Conservation (phyloP, 306 rosid species). For the Prosopis cineraria region DNA sequence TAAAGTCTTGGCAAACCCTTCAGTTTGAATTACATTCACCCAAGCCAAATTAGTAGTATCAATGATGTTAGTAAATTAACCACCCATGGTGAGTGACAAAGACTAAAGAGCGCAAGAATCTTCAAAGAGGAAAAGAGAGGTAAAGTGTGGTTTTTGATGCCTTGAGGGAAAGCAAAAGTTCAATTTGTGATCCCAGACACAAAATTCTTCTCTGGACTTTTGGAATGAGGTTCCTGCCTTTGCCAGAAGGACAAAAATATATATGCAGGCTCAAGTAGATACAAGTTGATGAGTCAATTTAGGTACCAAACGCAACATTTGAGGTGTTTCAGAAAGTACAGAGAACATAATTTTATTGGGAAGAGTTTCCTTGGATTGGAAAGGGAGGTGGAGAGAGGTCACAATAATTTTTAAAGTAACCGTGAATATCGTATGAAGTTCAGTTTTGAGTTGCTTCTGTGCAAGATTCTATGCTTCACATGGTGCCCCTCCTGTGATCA, state of each 20-base stretch:
- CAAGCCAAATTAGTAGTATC: slow-evolving; percentile 24
- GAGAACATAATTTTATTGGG: slow-evolving; percentile 34
- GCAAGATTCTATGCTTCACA: slow-evolving; percentile 51
- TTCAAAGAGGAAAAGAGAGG: slow-evolving; percentile 37
- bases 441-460: slow-evolving; percentile 30
- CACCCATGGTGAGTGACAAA: slow-evolving; percentile 33
- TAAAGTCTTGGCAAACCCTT: background rate
- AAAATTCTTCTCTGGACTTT: slow-evolving; percentile 38
- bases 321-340: slow-evolving; percentile 34
- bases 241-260: slow-evolving; percentile 38
- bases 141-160: slow-evolving; percentile 45
- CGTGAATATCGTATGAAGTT: slow-evolving; percentile 44
- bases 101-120: slow-evolving; percentile 39
- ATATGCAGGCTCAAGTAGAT: slow-evolving; percentile 29
- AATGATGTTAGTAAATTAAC: slow-evolving; percentile 22
- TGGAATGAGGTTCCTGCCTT: slow-evolving; percentile 51
- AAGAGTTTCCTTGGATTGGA: slow-evolving; percentile 32
- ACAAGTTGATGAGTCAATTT: slow-evolving; percentile 39
- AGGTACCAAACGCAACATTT: slow-evolving; percentile 36
- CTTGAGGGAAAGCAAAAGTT: slow-evolving; percentile 34
- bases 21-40: background rate
- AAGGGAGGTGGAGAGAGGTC: slow-evolving; percentile 33
- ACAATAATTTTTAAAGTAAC: slow-evolving; percentile 40
- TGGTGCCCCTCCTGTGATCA: slow-evolving; percentile 27
- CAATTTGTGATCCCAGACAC: slow-evolving; percentile 38